Conservation (phyloP, 257 asterid species). For the Primulina eburnea region DNA sequence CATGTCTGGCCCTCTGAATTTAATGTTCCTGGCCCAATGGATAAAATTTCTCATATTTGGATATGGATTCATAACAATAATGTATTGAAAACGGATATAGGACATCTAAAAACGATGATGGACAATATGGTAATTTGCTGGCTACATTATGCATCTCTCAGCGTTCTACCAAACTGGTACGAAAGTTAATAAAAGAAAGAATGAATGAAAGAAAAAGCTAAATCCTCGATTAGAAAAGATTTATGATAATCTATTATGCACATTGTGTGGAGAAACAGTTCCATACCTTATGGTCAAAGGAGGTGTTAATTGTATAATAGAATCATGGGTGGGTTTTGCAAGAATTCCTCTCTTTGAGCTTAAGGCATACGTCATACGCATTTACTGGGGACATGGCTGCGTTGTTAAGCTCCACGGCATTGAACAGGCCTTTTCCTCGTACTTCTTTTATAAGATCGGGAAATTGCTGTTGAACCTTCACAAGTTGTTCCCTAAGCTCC, state of each 20-base stretch:
- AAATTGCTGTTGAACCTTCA: no score
- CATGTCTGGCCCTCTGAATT: no score
- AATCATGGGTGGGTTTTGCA: conserved; percentile 90
- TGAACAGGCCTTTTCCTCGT: conserved; percentile 61
- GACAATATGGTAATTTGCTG: neutral
- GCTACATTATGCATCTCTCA: no score
- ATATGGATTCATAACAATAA: no score
- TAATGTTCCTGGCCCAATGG: no score
- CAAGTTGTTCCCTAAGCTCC: no score
- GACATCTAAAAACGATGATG: neutral
- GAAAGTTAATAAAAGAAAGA: no score
- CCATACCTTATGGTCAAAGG: neutral
- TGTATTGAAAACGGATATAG: neutral
- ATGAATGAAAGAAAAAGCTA: neutral
- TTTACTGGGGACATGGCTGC: conserved; percentile 60
- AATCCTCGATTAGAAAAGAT: neutral
- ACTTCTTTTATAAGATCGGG: no score
- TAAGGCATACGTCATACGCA: conserved; percentile 88
- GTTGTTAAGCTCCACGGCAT: conserved; percentile 81
- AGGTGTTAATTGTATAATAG: conserved; percentile 56
- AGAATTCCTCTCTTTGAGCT: conserved; percentile 91
- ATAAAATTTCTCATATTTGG: no score
- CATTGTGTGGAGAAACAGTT: neutral
- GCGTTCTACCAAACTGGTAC: neutral
- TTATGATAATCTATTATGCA: neutral